Evolutionary conservation across 257 asterid genomes (phyloP), one percentile per base, ranked within the genome.

Genomic region (Plectranthus barbatus): DNA sequence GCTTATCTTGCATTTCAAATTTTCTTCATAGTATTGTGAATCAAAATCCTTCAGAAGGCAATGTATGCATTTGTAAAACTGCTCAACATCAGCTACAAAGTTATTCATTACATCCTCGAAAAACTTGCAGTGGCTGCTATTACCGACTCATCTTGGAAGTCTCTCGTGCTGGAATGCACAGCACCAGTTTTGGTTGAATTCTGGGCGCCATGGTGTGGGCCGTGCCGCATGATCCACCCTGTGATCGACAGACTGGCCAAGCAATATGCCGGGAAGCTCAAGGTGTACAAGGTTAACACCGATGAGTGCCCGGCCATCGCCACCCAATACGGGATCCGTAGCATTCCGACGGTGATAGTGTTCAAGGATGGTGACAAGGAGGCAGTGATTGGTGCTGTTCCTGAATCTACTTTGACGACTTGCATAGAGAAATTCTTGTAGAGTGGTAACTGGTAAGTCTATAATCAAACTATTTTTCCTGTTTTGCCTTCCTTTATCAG

Each of bases 131-230:
- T 83, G 68, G 74, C 86, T 23, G 73, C 77, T 42, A 73, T 86
- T 50, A 67, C 50, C 23, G 98, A 91, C 15, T 53, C 80, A 9
- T 37, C 67, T 34, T 91, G 98, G 98, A 70, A 88, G 70, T 17
- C 80, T 9, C 64, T 58, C 10, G 98, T 91, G 3, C 83, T 91
- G 0, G 87, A 76, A 49, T 69, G 77, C 10, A 68, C 79, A 21
- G 1, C 33, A 29, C 94, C 98, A 7, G 98, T 91, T 52, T 63
- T 91, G 71, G 94, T 91, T 21, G 98, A 91, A 74, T 91, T 88
- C 59, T 91, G 98, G 98, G 98, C 98, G 42, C 98, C 98, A 0
- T 92, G 98, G 98, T 92, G 97, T 40, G 98, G 98, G n/a, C 98
- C 98, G 0, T 92, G 98, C 74, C 93, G 93, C 44, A 92, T 88